These are phyloP conservation scores for Avena atlantica DNA, from an alignment of 176 grass and related monocot species.

Conservation along the genomic window DNA sequence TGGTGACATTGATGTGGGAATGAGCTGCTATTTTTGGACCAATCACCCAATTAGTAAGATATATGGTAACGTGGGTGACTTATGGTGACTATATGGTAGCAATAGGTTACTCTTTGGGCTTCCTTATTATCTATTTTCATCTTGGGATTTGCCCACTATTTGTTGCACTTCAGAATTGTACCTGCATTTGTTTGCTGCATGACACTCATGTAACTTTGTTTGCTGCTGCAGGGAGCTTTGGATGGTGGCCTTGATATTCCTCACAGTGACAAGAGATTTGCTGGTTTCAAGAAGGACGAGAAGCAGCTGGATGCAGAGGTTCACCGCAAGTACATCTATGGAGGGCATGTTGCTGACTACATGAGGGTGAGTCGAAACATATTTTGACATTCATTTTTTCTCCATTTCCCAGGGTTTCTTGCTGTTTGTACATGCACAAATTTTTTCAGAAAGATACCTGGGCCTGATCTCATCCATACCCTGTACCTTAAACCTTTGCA, in stretches of 20 bases:
- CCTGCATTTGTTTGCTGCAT: not conserved
- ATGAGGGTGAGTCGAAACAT: slow-evolving; percentile 54
- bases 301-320: slow-evolving; percentile 63
- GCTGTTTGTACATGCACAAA: not conserved
- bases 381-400: not conserved
- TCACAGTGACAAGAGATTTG: slow-evolving; percentile 68
- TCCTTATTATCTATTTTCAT: not conserved
- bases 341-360: slow-evolving; percentile 63
- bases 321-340: slow-evolving; percentile 69
- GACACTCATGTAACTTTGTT: not conserved
- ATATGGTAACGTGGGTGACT: not conserved
- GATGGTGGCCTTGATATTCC: slow-evolving; percentile 78
- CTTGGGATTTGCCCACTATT: not conserved
- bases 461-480: not conserved
- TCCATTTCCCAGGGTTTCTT: not conserved
- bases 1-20: not conserved
- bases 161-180: not conserved
- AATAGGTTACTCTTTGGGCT: not conserved
- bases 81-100: not conserved
- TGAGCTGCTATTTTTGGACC: not conserved
- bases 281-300: slow-evolving; percentile 69
- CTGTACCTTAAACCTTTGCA: not conserved
- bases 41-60: not conserved
- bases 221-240: slow-evolving; percentile 53
- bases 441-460: not conserved